Evolutionary conservation across 345 rosid genomes (phyloP), one percentile per base, ranked within the genome.

Genomic region (Conringia planisiliqua): DNA sequence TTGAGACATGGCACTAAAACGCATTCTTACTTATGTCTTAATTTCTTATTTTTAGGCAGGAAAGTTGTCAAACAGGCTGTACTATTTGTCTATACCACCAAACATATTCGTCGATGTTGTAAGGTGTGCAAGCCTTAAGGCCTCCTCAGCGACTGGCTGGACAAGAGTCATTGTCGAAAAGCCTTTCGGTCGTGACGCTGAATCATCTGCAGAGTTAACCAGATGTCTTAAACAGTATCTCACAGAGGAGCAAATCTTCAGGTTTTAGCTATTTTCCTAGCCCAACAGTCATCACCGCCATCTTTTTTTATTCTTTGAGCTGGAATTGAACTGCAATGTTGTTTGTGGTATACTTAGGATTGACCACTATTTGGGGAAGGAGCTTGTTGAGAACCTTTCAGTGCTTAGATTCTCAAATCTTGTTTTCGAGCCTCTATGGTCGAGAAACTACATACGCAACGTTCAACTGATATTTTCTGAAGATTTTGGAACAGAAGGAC

Each of bases 361-460:
- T 78, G 92, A 90, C 60, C 97, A 91, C 79, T 91, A 93, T 80
- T 73, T 93, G 84, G 98, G 98, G 13, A 91, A 93, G 78, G 97
- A 93, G 81, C 91, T 93, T 5, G 93, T 93, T 14, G 97, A 90
- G 85, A 93, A 93, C 74, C 85, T 93, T 14, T 89, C 96, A 0
- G 94, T 93, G 64, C 98, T 93, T 77, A 88, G 97, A 5, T 93
- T 89, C 83, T 89, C 97, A 13, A 93, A 90, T 80, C 98, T 91
- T 79, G 88, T 93, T 39, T 90, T 90, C 3, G 96, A 88, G 79
- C 98, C 98, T 72, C 69, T 93, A 29, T 89, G 98, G 97, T 90
- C 88, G 3, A 85, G 98, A 73, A 86, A 82, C 78, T 93, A 86
- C 83, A 90, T 93, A 68, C 86, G 92, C 38, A 93, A 87, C 18